These are phyloP conservation scores for Leptoxyphium fumago DNA, from an alignment of 2,329 filamentous ascomycete species.

Conservation along the genomic window DNA sequence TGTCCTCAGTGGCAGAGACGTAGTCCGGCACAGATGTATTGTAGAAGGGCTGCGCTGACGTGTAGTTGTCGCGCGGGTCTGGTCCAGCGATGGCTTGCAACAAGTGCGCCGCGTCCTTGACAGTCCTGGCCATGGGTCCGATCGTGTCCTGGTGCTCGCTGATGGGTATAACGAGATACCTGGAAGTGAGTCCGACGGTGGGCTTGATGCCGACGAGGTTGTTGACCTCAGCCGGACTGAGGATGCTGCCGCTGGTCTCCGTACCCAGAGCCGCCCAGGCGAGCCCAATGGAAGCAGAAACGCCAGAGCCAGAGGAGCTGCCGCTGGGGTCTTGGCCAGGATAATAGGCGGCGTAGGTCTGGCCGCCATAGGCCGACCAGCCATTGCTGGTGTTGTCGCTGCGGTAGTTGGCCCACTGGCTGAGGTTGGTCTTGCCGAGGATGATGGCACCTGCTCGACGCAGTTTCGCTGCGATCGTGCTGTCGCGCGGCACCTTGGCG, in stretches of 20 bases:
- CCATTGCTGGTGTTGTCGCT: slow-evolving; percentile 44
- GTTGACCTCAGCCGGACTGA: slow-evolving; percentile 40
- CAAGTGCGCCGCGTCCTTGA: slow-evolving; percentile 43
- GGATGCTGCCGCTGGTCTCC: slow-evolving; percentile 49
- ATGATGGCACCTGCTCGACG: slow-evolving; percentile 47
- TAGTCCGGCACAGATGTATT: slow-evolving; percentile 41
- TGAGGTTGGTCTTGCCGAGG: slow-evolving; percentile 51
- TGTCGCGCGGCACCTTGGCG: slow-evolving; percentile 41
- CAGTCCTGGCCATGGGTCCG: slow-evolving; percentile 43
- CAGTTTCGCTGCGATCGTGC: slow-evolving; percentile 45
- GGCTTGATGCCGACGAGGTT: slow-evolving; percentile 55
- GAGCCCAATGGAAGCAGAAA: slow-evolving; percentile 44
- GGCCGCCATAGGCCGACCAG: slow-evolving; percentile 51
- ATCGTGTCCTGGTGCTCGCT: slow-evolving; percentile 41
- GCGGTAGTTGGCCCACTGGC: slow-evolving; percentile 50
- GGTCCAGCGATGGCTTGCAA: slow-evolving; percentile 44
- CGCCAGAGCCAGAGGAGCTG: slow-evolving; percentile 47
- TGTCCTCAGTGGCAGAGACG: slow-evolving; percentile 29
- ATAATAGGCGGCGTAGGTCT: slow-evolving; percentile 47
- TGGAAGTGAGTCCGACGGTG: slow-evolving; percentile 49
- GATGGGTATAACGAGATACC: slow-evolving; percentile 51
- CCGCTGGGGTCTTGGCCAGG: slow-evolving; percentile 47
- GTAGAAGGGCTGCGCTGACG: slow-evolving; percentile 44
- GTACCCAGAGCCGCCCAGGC: slow-evolving; percentile 45
- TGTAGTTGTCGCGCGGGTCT: slow-evolving; percentile 42